Base-by-base conservation (phyloP, 2,329 filamentous ascomycete species). In the Trichoderma atrobrunneum region DNA sequence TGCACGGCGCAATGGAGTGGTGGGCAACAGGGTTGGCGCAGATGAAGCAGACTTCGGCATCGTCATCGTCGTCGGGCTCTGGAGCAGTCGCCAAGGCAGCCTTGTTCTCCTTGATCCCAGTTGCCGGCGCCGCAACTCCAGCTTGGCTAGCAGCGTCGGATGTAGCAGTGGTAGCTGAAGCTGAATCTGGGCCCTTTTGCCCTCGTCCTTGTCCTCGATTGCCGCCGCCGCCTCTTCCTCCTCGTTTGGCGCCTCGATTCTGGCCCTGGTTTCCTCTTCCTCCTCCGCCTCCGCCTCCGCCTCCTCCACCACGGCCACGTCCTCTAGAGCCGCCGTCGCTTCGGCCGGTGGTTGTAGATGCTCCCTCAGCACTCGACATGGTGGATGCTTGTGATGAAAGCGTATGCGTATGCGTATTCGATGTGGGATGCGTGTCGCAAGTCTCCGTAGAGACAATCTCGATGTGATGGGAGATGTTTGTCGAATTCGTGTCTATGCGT, bases 1-100 rank as follows among this genome's bases (percentile, higher is more conserved):
- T 98, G 83, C 96, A 99, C 24, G 96, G 95, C 36, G 95, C 91
- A 75, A 99, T 90, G 11, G 95, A 92, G 77, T 93, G 91, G 84
- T 98, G 94, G 63, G 92, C 90, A 62, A 99, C 91, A 2, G 91
- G 89, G 75, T 95, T 97, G 71, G 96, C 95, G 82, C 96, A 99
- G 79, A 99, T 99, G 83, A 98, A 98, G 88, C 96, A 99, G 73
- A 98, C 88, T 74, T 98, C 94, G 30, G 87, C 91, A 71, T 94
- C 92, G 32, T 87, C 88, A 62, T 88, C 88, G 3, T 82, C 84
- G 73, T 81, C 79, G 79, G 64, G 73, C 75, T 12, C 77, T 77
- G 78, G 73, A 10, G 77, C 75, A 67, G 76, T 74, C 43, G 77
- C 76, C 51, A 76, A 75, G 28, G 78, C 60, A 39, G 76, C 81